Percentiles rank a stretch among this genome's conserved stretches.
These are phyloP conservation scores for Cordyceps pruinosa DNA, from an alignment of 2,329 filamentous ascomycete genomes.

Conservation along the genomic window DNA sequence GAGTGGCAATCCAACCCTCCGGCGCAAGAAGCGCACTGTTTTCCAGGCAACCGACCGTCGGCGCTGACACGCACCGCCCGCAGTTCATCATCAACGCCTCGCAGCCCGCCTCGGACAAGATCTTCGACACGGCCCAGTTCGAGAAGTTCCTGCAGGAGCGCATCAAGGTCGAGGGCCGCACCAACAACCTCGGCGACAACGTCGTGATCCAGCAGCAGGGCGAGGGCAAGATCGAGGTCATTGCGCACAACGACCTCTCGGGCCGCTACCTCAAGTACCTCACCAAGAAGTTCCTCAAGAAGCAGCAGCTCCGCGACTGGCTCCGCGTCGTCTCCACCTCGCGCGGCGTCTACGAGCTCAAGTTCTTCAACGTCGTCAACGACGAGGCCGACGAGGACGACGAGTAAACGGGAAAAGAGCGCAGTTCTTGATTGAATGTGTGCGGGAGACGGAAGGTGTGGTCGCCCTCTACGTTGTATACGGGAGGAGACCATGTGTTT, in stretches of 20 bases:
- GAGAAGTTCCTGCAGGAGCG: slow-evolving; percentile 99
- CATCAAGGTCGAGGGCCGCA: slow-evolving; percentile 99
- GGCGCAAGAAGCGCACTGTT: neutral
- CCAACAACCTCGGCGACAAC: slow-evolving; percentile 93
- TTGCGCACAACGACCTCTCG: slow-evolving; percentile 95
- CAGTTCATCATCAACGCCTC: slow-evolving; percentile 99
- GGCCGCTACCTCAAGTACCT: slow-evolving; percentile 99
- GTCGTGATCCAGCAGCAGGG: slow-evolving; percentile 85
- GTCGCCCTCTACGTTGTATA: neutral
- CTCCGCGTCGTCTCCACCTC: slow-evolving; percentile 96
- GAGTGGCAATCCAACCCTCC: slow-evolving; percentile 20
- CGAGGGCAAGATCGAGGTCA: slow-evolving; percentile 97
- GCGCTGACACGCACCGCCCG: slow-evolving; percentile 13
- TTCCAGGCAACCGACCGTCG: neutral
- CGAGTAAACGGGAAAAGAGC: slow-evolving; percentile 56
- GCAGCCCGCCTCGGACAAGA: slow-evolving; percentile 98
- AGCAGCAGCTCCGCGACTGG: slow-evolving; percentile 99
- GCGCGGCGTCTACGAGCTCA: slow-evolving; percentile 98
- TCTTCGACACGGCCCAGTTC: slow-evolving; percentile 98
- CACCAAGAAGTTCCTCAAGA: slow-evolving; percentile 99
- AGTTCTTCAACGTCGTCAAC: slow-evolving; percentile 99
- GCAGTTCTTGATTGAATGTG: slow-evolving; percentile 14
- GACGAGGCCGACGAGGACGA: slow-evolving; percentile 97
- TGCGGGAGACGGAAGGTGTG: neutral
- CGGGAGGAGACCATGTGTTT: neutral